Evolutionary conservation across 345 rosid genomes (phyloP), one percentile per base, ranked within the genome.

Genomic region (Rubroshorea leprosula): DNA sequence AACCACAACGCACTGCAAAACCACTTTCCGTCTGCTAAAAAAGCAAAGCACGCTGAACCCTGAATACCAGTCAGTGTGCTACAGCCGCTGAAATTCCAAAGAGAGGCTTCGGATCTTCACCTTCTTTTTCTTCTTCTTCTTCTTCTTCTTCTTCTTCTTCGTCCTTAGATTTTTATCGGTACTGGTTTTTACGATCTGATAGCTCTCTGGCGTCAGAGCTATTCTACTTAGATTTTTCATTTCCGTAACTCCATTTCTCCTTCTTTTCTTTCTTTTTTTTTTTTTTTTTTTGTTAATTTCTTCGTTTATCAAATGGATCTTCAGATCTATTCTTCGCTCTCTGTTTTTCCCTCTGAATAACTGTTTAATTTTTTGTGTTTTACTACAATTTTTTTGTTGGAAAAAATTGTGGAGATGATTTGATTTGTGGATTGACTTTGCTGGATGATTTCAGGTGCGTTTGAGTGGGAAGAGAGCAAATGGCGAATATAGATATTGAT

Each of bases 401-500:
- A 54, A 27, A 54, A 1, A 15, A 19, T 5, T 2, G 17, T 39
- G 21, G 48, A 13, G 29, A 55, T 55, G 43, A 25, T 60, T 60
- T 20, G 47, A 14, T 14, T 44, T 44, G 18, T 9, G n/a, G 47
- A n/a, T 14, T 44, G 16, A 13, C 6, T n/a, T 45, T n/a, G 14
- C 15, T 31, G 15, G 14, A 25, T 59, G 46, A 13, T 18, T 31
- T 55, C 55, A 43, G 58, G 57, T 20, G 51, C 48, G 25, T 2
- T 49, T 19, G 47, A 16, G 27, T n/a, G 53, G 49, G 29, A 43
- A 52, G 21, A 21, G 20, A 49, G 26, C 20, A 38, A 45, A 90
- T 90, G 97, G 89, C 96, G 24, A 91, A 79, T 77, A 88, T 91
- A 46, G 95, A 91, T 67, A 85, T 88, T 0, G 84, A 79, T 64